A percentile compares a stretch with the other conserved stretches of the same genome.
Conservation (phyloP, 2,329 filamentous ascomycete species). For the Fusarium sp. region DNA sequence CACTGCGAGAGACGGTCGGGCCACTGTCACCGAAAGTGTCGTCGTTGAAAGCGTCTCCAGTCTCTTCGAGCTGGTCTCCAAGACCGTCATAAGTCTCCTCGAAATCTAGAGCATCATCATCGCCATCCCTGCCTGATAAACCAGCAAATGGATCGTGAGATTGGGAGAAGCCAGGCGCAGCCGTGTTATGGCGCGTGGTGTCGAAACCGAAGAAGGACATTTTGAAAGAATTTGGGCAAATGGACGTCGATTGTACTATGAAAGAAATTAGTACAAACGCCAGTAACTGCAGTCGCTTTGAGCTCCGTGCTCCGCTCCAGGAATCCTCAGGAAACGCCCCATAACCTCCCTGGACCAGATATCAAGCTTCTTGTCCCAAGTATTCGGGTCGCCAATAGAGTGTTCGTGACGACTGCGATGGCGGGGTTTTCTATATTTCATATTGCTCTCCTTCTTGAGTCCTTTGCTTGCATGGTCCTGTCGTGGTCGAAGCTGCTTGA, state of each 20-base stretch:
- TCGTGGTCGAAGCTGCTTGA: neutral
- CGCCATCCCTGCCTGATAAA: conserved; percentile 71
- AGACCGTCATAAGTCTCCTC: conserved; percentile 98
- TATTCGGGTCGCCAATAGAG: neutral
- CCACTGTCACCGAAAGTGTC: conserved; percentile 78
- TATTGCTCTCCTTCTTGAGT: neutral
- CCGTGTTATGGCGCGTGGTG: conserved; percentile 71
- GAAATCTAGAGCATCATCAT: conserved; percentile 75
- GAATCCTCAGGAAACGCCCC: conserved; percentile 7
- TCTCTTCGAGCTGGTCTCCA: conserved; percentile 88
- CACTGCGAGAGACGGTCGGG: conserved; percentile 54
- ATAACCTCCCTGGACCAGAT: neutral
- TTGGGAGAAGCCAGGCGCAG: conserved; percentile 83
- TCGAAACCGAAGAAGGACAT: conserved; percentile 98
- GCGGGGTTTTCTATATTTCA: neutral
- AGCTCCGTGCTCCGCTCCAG: conserved; percentile 30
- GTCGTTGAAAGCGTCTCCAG: conserved; percentile 93
- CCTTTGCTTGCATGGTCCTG: neutral
- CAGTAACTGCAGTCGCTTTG: conserved; percentile 21
- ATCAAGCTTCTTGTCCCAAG: neutral
- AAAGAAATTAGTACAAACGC: conserved; percentile 33
- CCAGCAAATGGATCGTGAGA: conserved; percentile 86
- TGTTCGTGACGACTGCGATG: neutral
- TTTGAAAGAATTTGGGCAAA: conserved; percentile 38
- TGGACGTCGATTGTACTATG: conserved; percentile 37